phyloP scores from a whole-genome alignment of 2,329 filamentous ascomycete species.

The Coniella vitis region DNA sequence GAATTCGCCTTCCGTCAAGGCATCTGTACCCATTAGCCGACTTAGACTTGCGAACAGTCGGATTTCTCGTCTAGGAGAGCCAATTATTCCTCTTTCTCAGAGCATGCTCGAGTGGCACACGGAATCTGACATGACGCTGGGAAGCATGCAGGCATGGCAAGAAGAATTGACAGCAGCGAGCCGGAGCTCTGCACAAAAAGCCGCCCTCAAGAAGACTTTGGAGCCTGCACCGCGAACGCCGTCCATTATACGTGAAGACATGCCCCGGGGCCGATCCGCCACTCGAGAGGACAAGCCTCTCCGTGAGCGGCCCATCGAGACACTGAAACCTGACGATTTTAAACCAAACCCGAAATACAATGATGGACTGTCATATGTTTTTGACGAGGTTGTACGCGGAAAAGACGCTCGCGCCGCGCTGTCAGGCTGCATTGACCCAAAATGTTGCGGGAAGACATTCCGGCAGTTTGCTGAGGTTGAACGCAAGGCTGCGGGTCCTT shows the following conservation, averaged over 20 bases:
- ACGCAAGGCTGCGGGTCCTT: slow-evolving; percentile 30
- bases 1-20: slow-evolving; percentile 5
- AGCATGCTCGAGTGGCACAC: background rate
- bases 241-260: slow-evolving; percentile 14
- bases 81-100: background rate
- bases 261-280: slow-evolving; percentile 9
- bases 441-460: slow-evolving; percentile 72
- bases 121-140: background rate
- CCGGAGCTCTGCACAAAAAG: background rate
- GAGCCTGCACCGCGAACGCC: slow-evolving; percentile 7
- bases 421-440: slow-evolving; percentile 64
- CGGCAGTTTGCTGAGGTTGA: slow-evolving; percentile 55
- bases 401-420: slow-evolving; percentile 63
- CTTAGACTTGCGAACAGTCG: background rate
- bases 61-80: background rate
- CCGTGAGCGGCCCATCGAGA: slow-evolving; percentile 48
- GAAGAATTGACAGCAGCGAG: background rate
- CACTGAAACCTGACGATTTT: slow-evolving; percentile 66
- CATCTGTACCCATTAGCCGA: background rate
- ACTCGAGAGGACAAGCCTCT: slow-evolving; percentile 27
- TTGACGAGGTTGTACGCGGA: slow-evolving; percentile 65
- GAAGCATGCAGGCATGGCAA: background rate
- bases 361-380: slow-evolving; percentile 66
- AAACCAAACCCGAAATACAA: slow-evolving; percentile 71
- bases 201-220: background rate